Base-by-base conservation (phyloP, 2,329 filamentous ascomycete genomes). In the Alternaria burnsii region DNA sequence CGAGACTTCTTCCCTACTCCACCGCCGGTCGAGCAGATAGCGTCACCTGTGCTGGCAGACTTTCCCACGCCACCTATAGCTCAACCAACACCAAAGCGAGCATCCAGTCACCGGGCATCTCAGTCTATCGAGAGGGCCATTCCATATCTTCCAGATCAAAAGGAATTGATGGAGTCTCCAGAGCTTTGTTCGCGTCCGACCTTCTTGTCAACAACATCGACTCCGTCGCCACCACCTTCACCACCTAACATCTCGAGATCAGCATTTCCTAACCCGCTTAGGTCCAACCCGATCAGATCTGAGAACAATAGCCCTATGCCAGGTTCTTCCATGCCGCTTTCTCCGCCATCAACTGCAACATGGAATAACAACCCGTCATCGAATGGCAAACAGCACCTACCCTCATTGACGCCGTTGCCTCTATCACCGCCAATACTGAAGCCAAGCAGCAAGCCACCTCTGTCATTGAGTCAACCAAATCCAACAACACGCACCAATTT, bases 1-100 rank as follows among this genome's bases (percentile, higher is more conserved):
- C 87, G 94, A 70, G 91, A 95, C 76, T 76, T 76, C 56, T 76
- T 70, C 53, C 63, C 73, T 12, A 62, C 62, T 22, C 59, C 66
- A 47, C 53, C 66, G 46, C 53, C 51, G 28, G 46, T 41, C 26
- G 59, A 67, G 46, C 44, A 61, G 22, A 59, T 58, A 16, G 53
- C 59, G 16, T 68, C 68, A 47, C 63, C 62, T 8, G 44, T 67
- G 41, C 43, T 55, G 41, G 50, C 51, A 38, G 36, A 47, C 11
- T 58, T 56, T 10, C 59, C 67, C 18, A 58, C 63, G 50, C 42
- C 61, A 36, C 64, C 65, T 11, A 60, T 73, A 14, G 68, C 70
- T 16, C 67, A 68, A 20, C 70, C 63, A 30, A 58, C 60, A 43
- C 68, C 68, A 40, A 61, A 50, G 18, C 53, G 60, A 52, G 18